Percentiles rank a stretch among this genome's conserved stretches.
Evolutionary conservation across 202 grass and related monocot species (phyloP).

Genomic region (Dendrocalamus latiflorus): DNA sequence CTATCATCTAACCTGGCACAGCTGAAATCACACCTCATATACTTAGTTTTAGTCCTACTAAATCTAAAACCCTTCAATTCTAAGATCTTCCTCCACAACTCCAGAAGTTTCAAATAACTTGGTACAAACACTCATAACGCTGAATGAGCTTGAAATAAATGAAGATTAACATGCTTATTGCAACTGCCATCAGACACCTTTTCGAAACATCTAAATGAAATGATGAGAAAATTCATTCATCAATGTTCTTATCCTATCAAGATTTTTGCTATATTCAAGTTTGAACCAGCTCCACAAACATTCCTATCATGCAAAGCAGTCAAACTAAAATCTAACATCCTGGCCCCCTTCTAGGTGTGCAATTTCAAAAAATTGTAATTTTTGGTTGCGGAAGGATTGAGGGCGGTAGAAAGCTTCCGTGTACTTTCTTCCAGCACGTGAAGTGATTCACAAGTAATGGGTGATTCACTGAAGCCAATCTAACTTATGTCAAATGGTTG

Average conservation of each 20-base stretch:
- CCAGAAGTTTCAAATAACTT: slow-evolving; percentile 20
- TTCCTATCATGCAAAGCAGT: slow-evolving; percentile 39
- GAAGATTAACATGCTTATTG: slow-evolving; percentile 15
- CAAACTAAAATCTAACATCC: slow-evolving; percentile 69
- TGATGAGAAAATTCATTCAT: slow-evolving; percentile 8
- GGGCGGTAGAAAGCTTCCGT: slow-evolving; percentile 23
- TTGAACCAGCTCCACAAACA: slow-evolving; percentile 34
- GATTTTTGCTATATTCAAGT: slow-evolving; percentile 23
- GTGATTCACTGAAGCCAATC: slow-evolving; percentile 33
- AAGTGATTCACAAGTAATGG: slow-evolving; percentile 62
- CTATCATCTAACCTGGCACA: too few species aligned
- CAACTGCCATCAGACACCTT: background rate
- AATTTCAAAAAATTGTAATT: slow-evolving; percentile 39
- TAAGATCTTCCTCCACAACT: too few species aligned
- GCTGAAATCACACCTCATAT: too few species aligned
- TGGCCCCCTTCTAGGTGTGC: slow-evolving; percentile 56
- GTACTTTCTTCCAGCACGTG: slow-evolving; percentile 39
- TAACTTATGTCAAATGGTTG: slow-evolving; percentile 49
- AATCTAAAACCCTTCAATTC: too few species aligned
- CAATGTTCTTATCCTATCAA: slow-evolving; percentile 10
- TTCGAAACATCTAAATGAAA: slow-evolving; percentile 11
- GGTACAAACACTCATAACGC: background rate
- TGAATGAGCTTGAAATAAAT: slow-evolving; percentile 4
- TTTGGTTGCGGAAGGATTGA: slow-evolving; percentile 37
- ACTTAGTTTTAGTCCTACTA: too few species aligned